Percentiles rank a stretch among this genome's conserved stretches.
Evolutionary conservation across 805 yeast genomes (phyloP).

Genomic region (Suhomyces prunicola): DNA sequence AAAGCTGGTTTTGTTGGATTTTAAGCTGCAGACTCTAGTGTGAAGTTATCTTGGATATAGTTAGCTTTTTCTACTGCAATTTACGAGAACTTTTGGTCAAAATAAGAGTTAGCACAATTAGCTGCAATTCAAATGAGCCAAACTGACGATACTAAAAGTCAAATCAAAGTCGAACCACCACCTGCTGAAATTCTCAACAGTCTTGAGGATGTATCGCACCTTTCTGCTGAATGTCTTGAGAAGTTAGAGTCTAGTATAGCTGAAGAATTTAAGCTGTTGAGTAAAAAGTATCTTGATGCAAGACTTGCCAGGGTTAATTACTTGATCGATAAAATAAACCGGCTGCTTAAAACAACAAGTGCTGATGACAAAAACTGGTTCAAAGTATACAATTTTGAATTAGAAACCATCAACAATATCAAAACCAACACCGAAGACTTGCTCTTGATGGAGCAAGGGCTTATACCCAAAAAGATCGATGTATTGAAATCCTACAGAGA

Average conservation of each 20-base stretch:
- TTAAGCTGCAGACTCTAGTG: not conserved
- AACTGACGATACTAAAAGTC: not conserved
- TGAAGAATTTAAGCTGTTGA: slow-evolving; percentile 22
- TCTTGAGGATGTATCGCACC: not conserved
- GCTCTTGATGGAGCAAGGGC: slow-evolving; percentile 12
- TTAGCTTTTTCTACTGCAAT: not conserved
- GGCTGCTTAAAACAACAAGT: slow-evolving; percentile 22
- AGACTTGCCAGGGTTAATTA: slow-evolving; percentile 27
- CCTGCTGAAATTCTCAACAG: not conserved
- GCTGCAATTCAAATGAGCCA: slow-evolving; percentile 1
- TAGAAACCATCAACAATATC: slow-evolving; percentile 32
- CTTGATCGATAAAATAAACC: slow-evolving; percentile 21
- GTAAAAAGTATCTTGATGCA: slow-evolving; percentile 24
- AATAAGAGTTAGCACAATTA: not conserved
- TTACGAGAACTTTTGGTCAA: not conserved
- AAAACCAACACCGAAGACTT: slow-evolving; percentile 31
- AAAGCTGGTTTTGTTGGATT: not conserved
- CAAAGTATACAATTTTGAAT: slow-evolving; percentile 30
- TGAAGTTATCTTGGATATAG: not conserved
- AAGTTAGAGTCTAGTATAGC: slow-evolving; percentile 10
- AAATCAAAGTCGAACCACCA: not conserved
- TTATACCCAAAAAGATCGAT: slow-evolving; percentile 11
- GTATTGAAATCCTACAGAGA: slow-evolving; percentile 19
- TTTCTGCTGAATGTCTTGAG: not conserved
- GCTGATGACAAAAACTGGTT: slow-evolving; percentile 34